These are phyloP conservation scores for Yueomyces sinensis DNA, from an alignment of 805 yeast species.

Conservation along the genomic window DNA sequence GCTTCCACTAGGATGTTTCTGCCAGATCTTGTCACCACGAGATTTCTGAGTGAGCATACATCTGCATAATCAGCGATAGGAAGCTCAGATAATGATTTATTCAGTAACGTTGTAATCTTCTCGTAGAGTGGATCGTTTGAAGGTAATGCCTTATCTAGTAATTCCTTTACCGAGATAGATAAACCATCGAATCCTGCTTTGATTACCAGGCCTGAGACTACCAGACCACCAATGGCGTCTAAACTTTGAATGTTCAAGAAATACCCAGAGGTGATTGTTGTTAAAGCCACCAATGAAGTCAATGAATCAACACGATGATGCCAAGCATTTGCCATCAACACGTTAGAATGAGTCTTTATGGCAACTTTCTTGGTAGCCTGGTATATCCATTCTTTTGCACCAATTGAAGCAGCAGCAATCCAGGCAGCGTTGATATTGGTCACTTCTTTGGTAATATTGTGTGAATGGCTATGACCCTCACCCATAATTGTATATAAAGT, in stretches of 20 bases:
- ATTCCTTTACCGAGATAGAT: slow-evolving; percentile 52
- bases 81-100: slow-evolving; percentile 10
- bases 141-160: slow-evolving; percentile 57
- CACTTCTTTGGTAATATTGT: slow-evolving; percentile 23
- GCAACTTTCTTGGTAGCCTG: slow-evolving; percentile 77
- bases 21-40: not conserved
- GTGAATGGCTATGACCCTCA: slow-evolving; percentile 20
- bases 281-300: slow-evolving; percentile 79
- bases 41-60: not conserved
- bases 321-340: slow-evolving; percentile 93
- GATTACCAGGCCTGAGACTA: slow-evolving; percentile 68
- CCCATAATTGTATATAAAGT: slow-evolving; percentile 17
- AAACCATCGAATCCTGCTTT: slow-evolving; percentile 73
- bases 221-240: slow-evolving; percentile 80
- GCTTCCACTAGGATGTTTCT: not conserved
- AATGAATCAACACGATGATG: slow-evolving; percentile 90
- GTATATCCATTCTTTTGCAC: slow-evolving; percentile 75
- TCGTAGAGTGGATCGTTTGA: slow-evolving; percentile 34
- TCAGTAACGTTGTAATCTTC: slow-evolving; percentile 27
- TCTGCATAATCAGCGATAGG: not conserved
- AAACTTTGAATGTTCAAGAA: slow-evolving; percentile 65
- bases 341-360: slow-evolving; percentile 61
- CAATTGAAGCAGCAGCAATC: slow-evolving; percentile 80
- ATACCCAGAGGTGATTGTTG: slow-evolving; percentile 74
- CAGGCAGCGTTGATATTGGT: slow-evolving; percentile 84